These are phyloP conservation scores for Hyphopichia fennica DNA, from an alignment of 1,139 yeast species.

Conservation along the genomic window DNA sequence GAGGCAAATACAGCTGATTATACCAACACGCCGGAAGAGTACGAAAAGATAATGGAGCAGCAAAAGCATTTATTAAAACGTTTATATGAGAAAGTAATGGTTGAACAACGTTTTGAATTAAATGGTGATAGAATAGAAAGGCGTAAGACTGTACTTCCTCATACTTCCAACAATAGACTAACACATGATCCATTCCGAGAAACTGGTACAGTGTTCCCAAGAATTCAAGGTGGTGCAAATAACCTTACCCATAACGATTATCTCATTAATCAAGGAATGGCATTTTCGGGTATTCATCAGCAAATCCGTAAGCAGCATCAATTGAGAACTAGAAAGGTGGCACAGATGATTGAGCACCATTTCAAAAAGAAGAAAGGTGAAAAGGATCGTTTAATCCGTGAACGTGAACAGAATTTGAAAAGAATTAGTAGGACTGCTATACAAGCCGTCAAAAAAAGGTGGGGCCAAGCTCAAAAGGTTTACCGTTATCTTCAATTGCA, in stretches of 20 bases:
- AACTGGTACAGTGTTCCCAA: slow-evolving; percentile 40
- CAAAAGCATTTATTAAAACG: slow-evolving; percentile 30
- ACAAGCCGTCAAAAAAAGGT: slow-evolving; percentile 83
- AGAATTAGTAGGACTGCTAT: slow-evolving; percentile 77
- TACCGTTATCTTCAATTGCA: slow-evolving; percentile 51
- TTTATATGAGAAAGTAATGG: slow-evolving; percentile 30
- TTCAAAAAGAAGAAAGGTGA: slow-evolving; percentile 87
- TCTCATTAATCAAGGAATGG: slow-evolving; percentile 71
- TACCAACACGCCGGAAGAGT: slow-evolving; percentile 35
- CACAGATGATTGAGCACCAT: slow-evolving; percentile 83
- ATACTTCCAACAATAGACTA: slow-evolving; percentile 38
- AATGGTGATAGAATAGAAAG: slow-evolving; percentile 45
- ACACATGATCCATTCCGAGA: slow-evolving; percentile 42
- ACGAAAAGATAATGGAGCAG: slow-evolving; percentile 27
- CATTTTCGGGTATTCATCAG: slow-evolving; percentile 68
- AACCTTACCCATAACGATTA: slow-evolving; percentile 68
- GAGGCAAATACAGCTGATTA: slow-evolving; percentile 36
- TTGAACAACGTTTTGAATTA: slow-evolving; percentile 40
- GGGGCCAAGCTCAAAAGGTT: slow-evolving; percentile 90
- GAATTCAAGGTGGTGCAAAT: slow-evolving; percentile 38
- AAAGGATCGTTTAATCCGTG: slow-evolving; percentile 75
- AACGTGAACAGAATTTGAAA: slow-evolving; percentile 64
- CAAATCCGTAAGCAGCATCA: slow-evolving; percentile 67
- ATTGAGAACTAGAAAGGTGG: slow-evolving; percentile 68
- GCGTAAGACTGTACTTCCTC: slow-evolving; percentile 48